These are phyloP conservation scores for Cymbidium sinense DNA, from an alignment of 106 monocot species.

Conservation along the genomic window DNA sequence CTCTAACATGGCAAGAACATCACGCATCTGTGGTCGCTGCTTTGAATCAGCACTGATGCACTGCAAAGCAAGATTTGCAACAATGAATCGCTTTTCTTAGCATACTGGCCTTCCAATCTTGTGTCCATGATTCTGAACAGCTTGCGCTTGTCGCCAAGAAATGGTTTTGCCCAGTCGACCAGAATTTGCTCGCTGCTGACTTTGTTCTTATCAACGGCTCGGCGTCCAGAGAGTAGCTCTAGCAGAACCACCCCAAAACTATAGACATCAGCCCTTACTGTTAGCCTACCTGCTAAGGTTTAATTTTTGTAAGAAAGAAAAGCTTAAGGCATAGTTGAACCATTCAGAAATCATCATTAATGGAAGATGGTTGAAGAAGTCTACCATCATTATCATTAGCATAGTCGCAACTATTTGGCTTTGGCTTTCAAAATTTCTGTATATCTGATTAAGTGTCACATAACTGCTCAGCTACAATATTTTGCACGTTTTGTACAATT, in stretches of 20 bases:
- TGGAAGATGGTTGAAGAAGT: too few species aligned
- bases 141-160: conserved; percentile 54
- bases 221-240: conserved; percentile 71
- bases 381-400: background rate
- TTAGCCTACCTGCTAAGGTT: conserved; percentile 45
- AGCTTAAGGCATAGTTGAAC: background rate
- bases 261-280: conserved; percentile 88
- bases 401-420: background rate
- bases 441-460: too few species aligned
- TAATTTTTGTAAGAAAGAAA: background rate
- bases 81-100: conserved; percentile 44
- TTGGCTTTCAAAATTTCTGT: background rate
- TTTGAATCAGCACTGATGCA: conserved; percentile 62
- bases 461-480: too few species aligned
- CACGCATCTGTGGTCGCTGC: conserved; percentile 61
- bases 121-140: conserved; percentile 72
- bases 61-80: conserved; percentile 51
- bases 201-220: conserved; percentile 53
- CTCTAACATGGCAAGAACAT: conserved; percentile 60
- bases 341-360: too few species aligned
- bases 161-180: conserved; percentile 69
- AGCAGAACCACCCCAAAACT: conserved; percentile 86
- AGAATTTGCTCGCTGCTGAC: conserved; percentile 62
- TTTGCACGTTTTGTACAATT: too few species aligned
- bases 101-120: conserved; percentile 66